A percentile compares a stretch with the other conserved stretches of the same genome.
These are phyloP conservation scores for Didymella arachidicola DNA, from an alignment of 2,329 filamentous ascomycete genomes.

Conservation along the genomic window DNA sequence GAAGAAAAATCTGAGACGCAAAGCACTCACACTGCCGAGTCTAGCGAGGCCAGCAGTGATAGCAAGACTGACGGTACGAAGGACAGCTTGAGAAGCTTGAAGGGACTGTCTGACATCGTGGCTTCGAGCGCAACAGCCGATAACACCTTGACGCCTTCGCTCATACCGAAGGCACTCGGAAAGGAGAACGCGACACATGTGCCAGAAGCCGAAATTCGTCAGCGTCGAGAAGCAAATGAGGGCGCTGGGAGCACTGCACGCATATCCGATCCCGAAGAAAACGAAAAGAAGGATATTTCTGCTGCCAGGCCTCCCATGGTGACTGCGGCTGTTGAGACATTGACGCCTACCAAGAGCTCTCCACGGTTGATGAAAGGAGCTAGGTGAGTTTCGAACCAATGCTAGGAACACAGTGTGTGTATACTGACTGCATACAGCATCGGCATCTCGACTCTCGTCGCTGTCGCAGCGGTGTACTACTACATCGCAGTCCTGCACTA, in stretches of 20 bases:
- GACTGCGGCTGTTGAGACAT: slow-evolving; percentile 4
- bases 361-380: slow-evolving; percentile 31
- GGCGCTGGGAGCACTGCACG: slow-evolving; percentile 1
- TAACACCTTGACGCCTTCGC: slow-evolving; percentile 22
- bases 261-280: not conserved
- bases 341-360: slow-evolving; percentile 16
- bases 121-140: slow-evolving; percentile 24
- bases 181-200: slow-evolving; percentile 8
- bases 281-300: slow-evolving; percentile 5
- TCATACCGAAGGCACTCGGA: slow-evolving; percentile 23
- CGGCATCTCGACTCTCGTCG: slow-evolving; percentile 13
- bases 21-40: slow-evolving; percentile 11
- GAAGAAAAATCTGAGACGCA: slow-evolving; percentile 4
- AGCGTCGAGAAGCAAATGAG: slow-evolving; percentile 24
- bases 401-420: not conserved
- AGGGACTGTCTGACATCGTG: slow-evolving; percentile 22
- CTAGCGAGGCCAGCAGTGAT: slow-evolving; percentile 28
- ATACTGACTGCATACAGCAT: slow-evolving; percentile 11
- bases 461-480: slow-evolving; percentile 9
- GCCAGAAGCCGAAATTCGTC: slow-evolving; percentile 24
- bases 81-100: slow-evolving; percentile 19
- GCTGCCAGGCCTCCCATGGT: slow-evolving; percentile 2
- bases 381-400: slow-evolving; percentile 28
- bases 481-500: slow-evolving; percentile 6
- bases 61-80: slow-evolving; percentile 29